phyloP scores from a whole-genome alignment of 2,329 filamentous ascomycete species.

The Ilyonectria robusta region DNA sequence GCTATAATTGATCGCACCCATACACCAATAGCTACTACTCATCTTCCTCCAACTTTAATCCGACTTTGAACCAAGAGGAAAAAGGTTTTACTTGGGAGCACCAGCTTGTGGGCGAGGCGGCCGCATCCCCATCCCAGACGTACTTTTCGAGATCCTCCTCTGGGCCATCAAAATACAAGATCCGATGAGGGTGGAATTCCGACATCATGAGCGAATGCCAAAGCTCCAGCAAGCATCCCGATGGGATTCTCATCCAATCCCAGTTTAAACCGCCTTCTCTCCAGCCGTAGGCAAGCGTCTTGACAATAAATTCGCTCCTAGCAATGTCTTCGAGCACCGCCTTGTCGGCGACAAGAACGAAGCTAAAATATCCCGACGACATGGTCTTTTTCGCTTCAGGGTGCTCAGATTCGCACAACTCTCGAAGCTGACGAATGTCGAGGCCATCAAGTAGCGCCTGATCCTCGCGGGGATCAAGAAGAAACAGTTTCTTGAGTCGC shows the following conservation, averaged over 20 bases:
- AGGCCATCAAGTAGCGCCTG: constrained; percentile 1
- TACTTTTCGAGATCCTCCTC: constrained; percentile 23
- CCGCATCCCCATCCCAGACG: constrained; percentile 5
- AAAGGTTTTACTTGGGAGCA: constrained; percentile 2
- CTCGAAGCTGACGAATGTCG: not conserved
- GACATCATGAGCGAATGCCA: constrained; percentile 22
- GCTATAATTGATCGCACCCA: not conserved
- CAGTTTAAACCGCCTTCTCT: not conserved
- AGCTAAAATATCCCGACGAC: not conserved
- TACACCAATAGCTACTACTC: not conserved
- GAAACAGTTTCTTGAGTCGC: constrained; percentile 13
- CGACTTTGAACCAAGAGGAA: not conserved
- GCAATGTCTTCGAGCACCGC: constrained; percentile 21
- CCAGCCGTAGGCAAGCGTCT: not conserved
- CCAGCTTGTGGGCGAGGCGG: not conserved
- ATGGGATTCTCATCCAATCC: constrained; percentile 25
- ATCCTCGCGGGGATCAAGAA: constrained; percentile 7
- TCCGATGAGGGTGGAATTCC: not conserved
- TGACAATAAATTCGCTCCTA: not conserved
- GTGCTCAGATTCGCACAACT: constrained; percentile 10
- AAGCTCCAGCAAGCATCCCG: constrained; percentile 25
- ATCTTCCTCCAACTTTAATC: not conserved
- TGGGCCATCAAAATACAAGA: not conserved
- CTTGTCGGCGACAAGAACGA: constrained; percentile 24
- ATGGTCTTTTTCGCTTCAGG: not conserved